Percentiles rank a stretch among this genome's conserved stretches.
phyloP scores from a whole-genome alignment of 805 yeast genomes.

The Saturnispora halmiae region DNA sequence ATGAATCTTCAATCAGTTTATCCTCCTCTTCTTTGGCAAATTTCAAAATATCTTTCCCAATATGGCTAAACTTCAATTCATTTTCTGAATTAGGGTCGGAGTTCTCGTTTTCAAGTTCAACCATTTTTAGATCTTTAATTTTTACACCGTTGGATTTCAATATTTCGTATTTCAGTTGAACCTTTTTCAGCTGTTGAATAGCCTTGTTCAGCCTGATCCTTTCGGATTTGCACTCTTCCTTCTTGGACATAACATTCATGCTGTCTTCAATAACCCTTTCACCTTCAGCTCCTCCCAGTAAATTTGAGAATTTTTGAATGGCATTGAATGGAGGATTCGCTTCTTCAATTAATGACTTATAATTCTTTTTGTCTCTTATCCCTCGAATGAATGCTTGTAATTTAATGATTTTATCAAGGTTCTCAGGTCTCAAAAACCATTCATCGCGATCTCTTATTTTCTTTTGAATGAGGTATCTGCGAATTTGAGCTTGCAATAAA shows the following conservation, averaged over 20 bases:
- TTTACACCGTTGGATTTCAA: slow-evolving; percentile 73
- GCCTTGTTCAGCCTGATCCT: slow-evolving; percentile 63
- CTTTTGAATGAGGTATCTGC: slow-evolving; percentile 40
- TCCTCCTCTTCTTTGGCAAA: slow-evolving; percentile 21
- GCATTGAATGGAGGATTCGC: slow-evolving; percentile 72
- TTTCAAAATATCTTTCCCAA: slow-evolving; percentile 60
- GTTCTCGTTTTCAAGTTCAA: slow-evolving; percentile 6
- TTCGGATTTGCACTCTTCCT: slow-evolving; percentile 44
- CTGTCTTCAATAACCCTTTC: slow-evolving; percentile 33
- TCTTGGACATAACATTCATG: slow-evolving; percentile 7
- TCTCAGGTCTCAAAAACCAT: slow-evolving; percentile 41
- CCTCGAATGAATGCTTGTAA: slow-evolving; percentile 72
- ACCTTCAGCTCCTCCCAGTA: slow-evolving; percentile 51
- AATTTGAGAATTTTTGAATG: slow-evolving; percentile 64
- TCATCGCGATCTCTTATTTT: slow-evolving; percentile 27
- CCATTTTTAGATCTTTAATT: slow-evolving; percentile 44
- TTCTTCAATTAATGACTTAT: slow-evolving; percentile 57
- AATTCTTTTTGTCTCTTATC: slow-evolving; percentile 59
- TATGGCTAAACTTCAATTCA: slow-evolving; percentile 45
- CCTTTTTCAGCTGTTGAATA: slow-evolving; percentile 65
- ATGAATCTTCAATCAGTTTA: slow-evolving; percentile 2
- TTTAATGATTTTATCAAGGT: slow-evolving; percentile 51
- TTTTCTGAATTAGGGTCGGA: slow-evolving; percentile 20
- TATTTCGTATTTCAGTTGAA: slow-evolving; percentile 70
- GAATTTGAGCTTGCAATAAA: slow-evolving; percentile 44